These are phyloP conservation scores for Marasmius sp. DNA, from an alignment of 1,284 basidiomycete species.

Conservation along the genomic window DNA sequence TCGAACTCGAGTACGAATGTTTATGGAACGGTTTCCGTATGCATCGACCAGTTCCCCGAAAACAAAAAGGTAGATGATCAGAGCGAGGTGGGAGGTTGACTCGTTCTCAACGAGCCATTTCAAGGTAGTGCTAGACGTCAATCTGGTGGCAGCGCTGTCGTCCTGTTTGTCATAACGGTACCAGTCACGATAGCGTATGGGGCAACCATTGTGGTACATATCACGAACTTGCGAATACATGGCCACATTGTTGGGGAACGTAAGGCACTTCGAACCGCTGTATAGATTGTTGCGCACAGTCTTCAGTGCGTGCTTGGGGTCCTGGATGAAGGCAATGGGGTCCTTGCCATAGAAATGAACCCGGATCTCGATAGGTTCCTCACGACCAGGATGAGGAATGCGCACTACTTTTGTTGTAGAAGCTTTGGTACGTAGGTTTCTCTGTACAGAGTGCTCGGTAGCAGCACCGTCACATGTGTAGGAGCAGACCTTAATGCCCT, in stretches of 20 bases:
- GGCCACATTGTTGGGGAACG: slow-evolving; percentile 22
- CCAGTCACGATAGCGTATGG: slow-evolving; percentile 35
- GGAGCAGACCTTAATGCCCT: slow-evolving; percentile 21
- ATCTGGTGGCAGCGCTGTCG: slow-evolving; percentile 36
- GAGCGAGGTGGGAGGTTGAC: slow-evolving; percentile 20
- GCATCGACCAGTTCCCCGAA: slow-evolving; percentile 36
- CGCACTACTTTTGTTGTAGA: not conserved
- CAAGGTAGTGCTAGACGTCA: slow-evolving; percentile 25
- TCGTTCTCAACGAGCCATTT: slow-evolving; percentile 14
- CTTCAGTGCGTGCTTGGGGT: slow-evolving; percentile 34
- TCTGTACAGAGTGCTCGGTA: slow-evolving; percentile 24
- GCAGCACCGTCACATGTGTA: slow-evolving; percentile 29
- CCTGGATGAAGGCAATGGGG: slow-evolving; percentile 29
- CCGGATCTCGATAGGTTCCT: not conserved
- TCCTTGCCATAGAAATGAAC: slow-evolving; percentile 10
- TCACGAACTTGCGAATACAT: slow-evolving; percentile 21
- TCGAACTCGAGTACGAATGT: slow-evolving; percentile 27
- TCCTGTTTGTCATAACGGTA: slow-evolving; percentile 38
- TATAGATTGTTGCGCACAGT: slow-evolving; percentile 31
- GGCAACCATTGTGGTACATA: slow-evolving; percentile 16
- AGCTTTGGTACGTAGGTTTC: slow-evolving; percentile 10
- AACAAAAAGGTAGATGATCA: slow-evolving; percentile 31
- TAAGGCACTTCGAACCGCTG: slow-evolving; percentile 26
- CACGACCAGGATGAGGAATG: slow-evolving; percentile 11
- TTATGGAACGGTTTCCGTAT: slow-evolving; percentile 28